A percentile compares a stretch with the other conserved stretches of the same genome.
These are phyloP conservation scores for Acrocalymma vagum DNA, from an alignment of 2,329 filamentous ascomycete species.

Conservation along the genomic window DNA sequence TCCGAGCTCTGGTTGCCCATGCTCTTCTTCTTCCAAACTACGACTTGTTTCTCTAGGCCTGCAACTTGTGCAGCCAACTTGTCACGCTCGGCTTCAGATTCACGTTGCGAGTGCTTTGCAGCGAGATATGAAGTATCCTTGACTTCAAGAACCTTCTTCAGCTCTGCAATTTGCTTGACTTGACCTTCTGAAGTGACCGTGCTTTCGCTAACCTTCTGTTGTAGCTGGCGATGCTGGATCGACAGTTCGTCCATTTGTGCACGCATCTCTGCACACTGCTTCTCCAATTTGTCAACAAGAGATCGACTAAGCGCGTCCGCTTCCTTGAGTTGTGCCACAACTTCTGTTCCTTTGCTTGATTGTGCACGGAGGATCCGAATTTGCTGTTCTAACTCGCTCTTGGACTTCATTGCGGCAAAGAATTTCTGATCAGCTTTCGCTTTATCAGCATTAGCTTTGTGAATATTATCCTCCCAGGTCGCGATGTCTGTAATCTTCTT, in stretches of 20 bases:
- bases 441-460: conserved; percentile 83
- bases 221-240: conserved; percentile 77
- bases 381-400: conserved; percentile 84
- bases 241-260: conserved; percentile 77
- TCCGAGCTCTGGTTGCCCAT: conserved; percentile 82
- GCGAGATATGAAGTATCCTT: conserved; percentile 76
- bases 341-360: conserved; percentile 89
- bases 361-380: conserved; percentile 81
- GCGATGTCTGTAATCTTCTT: conserved; percentile 85
- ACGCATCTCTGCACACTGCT: conserved; percentile 84
- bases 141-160: conserved; percentile 75
- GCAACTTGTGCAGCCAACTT: conserved; percentile 80
- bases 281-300: conserved; percentile 84
- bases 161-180: conserved; percentile 77
- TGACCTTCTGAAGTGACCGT: conserved; percentile 74
- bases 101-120: conserved; percentile 68
- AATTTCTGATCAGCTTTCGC: conserved; percentile 98
- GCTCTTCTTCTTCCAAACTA: conserved; percentile 85
- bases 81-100: conserved; percentile 77
- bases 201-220: conserved; percentile 75
- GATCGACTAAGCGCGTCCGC: conserved; percentile 80
- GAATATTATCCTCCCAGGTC: conserved; percentile 79
- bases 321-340: conserved; percentile 92
- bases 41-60: conserved; percentile 81
- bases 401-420: conserved; percentile 93